Base-by-base conservation (phyloP, 2,329 filamentous ascomycete species). In the Aspergillus felis region DNA sequence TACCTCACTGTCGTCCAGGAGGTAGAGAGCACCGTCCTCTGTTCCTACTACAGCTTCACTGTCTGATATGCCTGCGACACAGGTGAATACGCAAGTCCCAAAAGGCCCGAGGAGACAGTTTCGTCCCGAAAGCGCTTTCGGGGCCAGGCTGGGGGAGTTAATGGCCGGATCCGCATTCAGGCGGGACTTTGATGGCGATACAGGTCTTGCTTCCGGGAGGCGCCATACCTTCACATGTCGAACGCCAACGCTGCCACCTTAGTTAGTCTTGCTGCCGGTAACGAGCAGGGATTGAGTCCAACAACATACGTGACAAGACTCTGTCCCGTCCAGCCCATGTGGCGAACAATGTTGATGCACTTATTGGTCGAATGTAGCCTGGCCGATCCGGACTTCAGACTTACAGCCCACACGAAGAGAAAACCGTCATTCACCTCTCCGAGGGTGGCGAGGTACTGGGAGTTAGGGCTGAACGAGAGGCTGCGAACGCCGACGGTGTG, bases 141-240 rank as follows among this genome's bases (percentile, higher is more conserved):
- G 84, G 5, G 73, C 76, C 8, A 78, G 78, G 70, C 62, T 77
- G 59, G 60, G 70, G 55, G 68, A 67, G 69, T 65, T 70, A 65
- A 50, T 70, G 62, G 54, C 57, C 6, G 62, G 61, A 25, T 77
- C 76, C n/a, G 60, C 58, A 61, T 66, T 73, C 68, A 84, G 82
- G 61, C 82, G 84, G 68, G 82, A 74, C 69, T 90, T 91, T 8
- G 82, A 78, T 1, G 89, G 88, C 24, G 88, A 88, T 4, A 77
- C 76, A 20, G 81, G 76, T 46, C 70, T 79, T 56, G 68, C 76
- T 27, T 93, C 91, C 38, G 94, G 90, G 10, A 94, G 82, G 64
- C 88, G 87, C 94, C 94, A 99, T 52, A 95, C 84, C 74, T 97
- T 97, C 72, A 97, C 86, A 76, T 97, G 93, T 27, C 94, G 86